These are phyloP conservation scores for Zygoascus meyerae DNA, from an alignment of 1,139 yeast genomes.

Conservation along the genomic window DNA sequence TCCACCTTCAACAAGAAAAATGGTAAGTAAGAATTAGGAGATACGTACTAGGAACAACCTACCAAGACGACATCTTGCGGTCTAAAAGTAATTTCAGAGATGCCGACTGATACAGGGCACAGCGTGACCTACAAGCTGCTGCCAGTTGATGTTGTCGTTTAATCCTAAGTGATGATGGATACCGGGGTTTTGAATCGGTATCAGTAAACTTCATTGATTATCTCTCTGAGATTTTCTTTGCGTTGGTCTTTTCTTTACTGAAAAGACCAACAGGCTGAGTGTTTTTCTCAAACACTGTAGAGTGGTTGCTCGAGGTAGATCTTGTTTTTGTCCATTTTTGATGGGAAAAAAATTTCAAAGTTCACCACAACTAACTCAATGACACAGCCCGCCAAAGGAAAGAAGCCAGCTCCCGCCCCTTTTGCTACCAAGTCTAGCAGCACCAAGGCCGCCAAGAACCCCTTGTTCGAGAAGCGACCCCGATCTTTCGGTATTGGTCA, in stretches of 20 bases:
- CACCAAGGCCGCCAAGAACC: slow-evolving; percentile 45
- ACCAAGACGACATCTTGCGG: no score
- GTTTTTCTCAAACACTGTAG: slow-evolving; percentile 25
- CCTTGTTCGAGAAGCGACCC: slow-evolving; percentile 81
- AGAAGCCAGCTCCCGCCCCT: slow-evolving; percentile 91
- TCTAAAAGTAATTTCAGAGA: no score
- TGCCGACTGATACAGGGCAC: no score
- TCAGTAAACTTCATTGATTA: not conserved
- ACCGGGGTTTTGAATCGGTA: no score
- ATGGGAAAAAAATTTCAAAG: slow-evolving; percentile 24
- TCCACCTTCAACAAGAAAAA: slow-evolving; percentile 2
- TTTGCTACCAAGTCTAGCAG: slow-evolving; percentile 47
- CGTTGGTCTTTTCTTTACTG: not conserved
- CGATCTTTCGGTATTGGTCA: slow-evolving; percentile 97
- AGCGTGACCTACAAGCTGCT: no score
- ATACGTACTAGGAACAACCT: no score
- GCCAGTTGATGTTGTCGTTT: no score
- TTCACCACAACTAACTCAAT: slow-evolving; percentile 47
- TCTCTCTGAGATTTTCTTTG: slow-evolving; percentile 6
- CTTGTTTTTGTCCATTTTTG: slow-evolving; percentile 12
- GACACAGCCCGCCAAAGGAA: slow-evolving; percentile 69
- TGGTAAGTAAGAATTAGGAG: slow-evolving; percentile 5
- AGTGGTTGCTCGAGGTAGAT: slow-evolving; percentile 10
- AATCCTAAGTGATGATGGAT: no score
- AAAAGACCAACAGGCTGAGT: slow-evolving; percentile 18